A percentile compares a stretch with the other conserved stretches of the same genome.
Conservation (phyloP, 805 yeast species). For the Kodamaea kaohsiungensis region DNA sequence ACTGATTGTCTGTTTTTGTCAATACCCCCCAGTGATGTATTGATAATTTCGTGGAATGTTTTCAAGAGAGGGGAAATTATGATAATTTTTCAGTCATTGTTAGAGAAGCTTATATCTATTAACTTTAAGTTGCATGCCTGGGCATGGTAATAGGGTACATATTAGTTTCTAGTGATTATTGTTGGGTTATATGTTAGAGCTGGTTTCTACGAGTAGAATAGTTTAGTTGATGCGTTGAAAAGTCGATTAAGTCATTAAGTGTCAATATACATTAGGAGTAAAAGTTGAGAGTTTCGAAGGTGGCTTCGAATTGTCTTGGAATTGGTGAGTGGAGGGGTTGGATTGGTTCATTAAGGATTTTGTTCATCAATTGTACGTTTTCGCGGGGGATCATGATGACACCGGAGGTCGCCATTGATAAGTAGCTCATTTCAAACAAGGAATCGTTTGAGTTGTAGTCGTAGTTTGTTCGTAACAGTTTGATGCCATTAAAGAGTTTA, state of each 20-base stretch:
- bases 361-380: constrained; percentile 35
- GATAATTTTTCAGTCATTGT: background rate
- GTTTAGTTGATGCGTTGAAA: background rate
- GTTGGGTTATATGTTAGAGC: too few relatives aligned
- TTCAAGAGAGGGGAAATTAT: background rate
- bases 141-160: too few relatives aligned
- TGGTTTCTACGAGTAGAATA: too few relatives aligned
- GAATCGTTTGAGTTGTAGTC: constrained; percentile 11
- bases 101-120: background rate
- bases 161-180: too few relatives aligned
- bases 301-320: constrained; percentile 1
- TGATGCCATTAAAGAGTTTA: constrained; percentile 39
- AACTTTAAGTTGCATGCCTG: constrained; percentile 5
- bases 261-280: background rate
- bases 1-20: background rate
- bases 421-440: constrained; percentile 53
- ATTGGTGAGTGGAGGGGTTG: constrained; percentile 1
- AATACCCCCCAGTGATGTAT: background rate
- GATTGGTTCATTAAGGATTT: constrained; percentile 13
- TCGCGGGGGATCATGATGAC: constrained; percentile 60
- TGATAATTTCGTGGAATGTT: background rate
- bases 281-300: background rate
- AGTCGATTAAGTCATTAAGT: background rate
- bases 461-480: constrained; percentile 12
- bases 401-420: constrained; percentile 61